Evolutionary conservation across 257 asterid species (phyloP).

Genomic region (Mitragyna speciosa): DNA sequence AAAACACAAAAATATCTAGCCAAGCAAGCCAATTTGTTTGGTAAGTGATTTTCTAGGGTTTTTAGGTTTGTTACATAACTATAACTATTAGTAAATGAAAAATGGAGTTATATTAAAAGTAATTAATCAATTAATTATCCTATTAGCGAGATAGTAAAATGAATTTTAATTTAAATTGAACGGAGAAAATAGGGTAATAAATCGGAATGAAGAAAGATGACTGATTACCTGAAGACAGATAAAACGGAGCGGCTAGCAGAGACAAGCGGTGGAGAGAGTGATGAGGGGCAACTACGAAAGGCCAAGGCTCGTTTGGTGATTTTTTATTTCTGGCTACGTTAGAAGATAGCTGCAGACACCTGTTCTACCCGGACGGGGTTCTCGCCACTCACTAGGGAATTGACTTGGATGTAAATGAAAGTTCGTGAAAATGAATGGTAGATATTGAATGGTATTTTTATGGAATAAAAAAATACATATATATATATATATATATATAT

Average conservation of each 20-base stretch:
- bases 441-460: too few species aligned
- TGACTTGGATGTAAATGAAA: too few species aligned
- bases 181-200: not conserved
- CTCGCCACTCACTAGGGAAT: too few species aligned
- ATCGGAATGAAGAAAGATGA: not conserved
- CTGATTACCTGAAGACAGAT: not conserved
- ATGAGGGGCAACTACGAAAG: not conserved
- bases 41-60: not conserved
- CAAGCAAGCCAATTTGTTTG: not conserved
- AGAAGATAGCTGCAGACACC: too few species aligned
- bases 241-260: not conserved
- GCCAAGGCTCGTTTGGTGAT: constrained; percentile 8
- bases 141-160: too few species aligned
- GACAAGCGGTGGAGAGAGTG: not conserved
- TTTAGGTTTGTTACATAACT: not conserved
- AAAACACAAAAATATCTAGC: not conserved
- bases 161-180: not conserved
- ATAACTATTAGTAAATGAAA: not conserved
- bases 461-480: too few species aligned
- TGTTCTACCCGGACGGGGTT: too few species aligned
- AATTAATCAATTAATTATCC: not conserved
- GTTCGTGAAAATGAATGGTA: too few species aligned
- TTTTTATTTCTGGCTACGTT: not conserved
- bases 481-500: too few species aligned
- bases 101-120: too few species aligned